These are phyloP conservation scores for Pythium plurisporium DNA, from an alignment of 352 stramenopile genomes.

Conservation along the genomic window DNA sequence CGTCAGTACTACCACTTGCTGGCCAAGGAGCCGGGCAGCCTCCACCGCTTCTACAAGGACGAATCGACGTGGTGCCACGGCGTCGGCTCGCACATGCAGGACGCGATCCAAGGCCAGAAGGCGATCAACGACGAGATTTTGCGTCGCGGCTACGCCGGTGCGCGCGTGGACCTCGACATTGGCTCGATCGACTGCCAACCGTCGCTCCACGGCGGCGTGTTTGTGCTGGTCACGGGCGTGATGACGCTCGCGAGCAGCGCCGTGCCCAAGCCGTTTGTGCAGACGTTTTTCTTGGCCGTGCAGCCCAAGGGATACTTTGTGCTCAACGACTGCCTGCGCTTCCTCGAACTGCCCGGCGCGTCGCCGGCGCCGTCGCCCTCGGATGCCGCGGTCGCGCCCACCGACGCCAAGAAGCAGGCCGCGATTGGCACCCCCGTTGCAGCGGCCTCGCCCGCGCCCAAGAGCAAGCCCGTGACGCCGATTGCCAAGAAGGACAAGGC, in stretches of 20 bases:
- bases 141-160: conserved; percentile 65
- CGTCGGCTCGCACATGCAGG: conserved; percentile 75
- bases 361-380: conserved; percentile 18
- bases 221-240: conserved; percentile 84
- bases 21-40: conserved; percentile 74
- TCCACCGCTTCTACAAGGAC: conserved; percentile 89
- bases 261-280: conserved; percentile 72
- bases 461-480: conserved; percentile 17
- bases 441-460: conserved; percentile 14
- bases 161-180: conserved; percentile 73
- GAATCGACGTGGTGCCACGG: conserved; percentile 80
- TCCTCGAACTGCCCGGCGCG: conserved; percentile 59
- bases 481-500: conserved; percentile 26
- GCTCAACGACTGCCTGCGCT: conserved; percentile 83
- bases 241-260: conserved; percentile 64
- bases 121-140: conserved; percentile 85
- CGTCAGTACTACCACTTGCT: conserved; percentile 88
- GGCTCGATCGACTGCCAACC: conserved; percentile 86
- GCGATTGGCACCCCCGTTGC: conserved; percentile 37
- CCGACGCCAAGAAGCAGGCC: conserved; percentile 34
- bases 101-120: conserved; percentile 66
- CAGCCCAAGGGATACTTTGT: conserved; percentile 88
- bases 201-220: conserved; percentile 61
- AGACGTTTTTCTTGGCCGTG: conserved; percentile 86
- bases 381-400: conserved; percentile 20